phyloP scores from a whole-genome alignment of 805 yeast genomes.

The Naumovozyma castellii region DNA sequence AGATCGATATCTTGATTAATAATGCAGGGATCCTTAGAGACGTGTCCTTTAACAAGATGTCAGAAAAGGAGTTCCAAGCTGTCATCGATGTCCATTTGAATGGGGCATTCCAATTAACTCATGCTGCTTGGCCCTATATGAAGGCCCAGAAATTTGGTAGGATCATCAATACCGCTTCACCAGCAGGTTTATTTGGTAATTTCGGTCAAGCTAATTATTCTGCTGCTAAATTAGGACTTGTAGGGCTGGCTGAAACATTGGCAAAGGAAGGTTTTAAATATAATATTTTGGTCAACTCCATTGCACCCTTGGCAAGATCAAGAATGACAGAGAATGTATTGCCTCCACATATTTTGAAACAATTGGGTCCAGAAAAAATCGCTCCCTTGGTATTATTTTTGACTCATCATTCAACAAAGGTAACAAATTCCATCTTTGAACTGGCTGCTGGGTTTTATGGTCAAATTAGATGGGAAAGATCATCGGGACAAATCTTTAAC shows the following conservation, averaged over 20 bases:
- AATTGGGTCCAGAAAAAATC: slow-evolving; percentile 75
- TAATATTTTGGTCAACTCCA: slow-evolving; percentile 75
- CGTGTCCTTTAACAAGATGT: slow-evolving; percentile 77
- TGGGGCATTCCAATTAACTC: slow-evolving; percentile 78
- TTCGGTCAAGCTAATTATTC: slow-evolving; percentile 96
- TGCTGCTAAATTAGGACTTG: slow-evolving; percentile 82
- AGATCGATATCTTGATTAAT: slow-evolving; percentile 80
- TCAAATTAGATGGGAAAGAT: slow-evolving; percentile 91
- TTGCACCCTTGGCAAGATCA: slow-evolving; percentile 92
- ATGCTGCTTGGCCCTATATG: slow-evolving; percentile 89
- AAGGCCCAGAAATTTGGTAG: slow-evolving; percentile 81
- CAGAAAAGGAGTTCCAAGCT: slow-evolving; percentile 64
- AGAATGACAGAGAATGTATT: slow-evolving; percentile 90
- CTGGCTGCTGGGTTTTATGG: slow-evolving; percentile 91
- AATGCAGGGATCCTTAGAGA: slow-evolving; percentile 95
- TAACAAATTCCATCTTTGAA: slow-evolving; percentile 74
- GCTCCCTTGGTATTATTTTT: slow-evolving; percentile 85
- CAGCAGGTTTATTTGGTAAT: slow-evolving; percentile 94
- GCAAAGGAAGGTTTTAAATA: slow-evolving; percentile 87
- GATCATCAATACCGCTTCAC: slow-evolving; percentile 87
- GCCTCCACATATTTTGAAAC: slow-evolving; percentile 76
- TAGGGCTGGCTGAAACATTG: slow-evolving; percentile 87
- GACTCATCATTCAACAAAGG: slow-evolving; percentile 52
- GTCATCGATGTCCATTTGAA: slow-evolving; percentile 82
- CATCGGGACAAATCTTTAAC: slow-evolving; percentile 75